Percentiles rank a stretch among this genome's conserved stretches.
These are phyloP conservation scores for Asclepias syriaca DNA, from an alignment of 257 asterid genomes.

Conservation along the genomic window DNA sequence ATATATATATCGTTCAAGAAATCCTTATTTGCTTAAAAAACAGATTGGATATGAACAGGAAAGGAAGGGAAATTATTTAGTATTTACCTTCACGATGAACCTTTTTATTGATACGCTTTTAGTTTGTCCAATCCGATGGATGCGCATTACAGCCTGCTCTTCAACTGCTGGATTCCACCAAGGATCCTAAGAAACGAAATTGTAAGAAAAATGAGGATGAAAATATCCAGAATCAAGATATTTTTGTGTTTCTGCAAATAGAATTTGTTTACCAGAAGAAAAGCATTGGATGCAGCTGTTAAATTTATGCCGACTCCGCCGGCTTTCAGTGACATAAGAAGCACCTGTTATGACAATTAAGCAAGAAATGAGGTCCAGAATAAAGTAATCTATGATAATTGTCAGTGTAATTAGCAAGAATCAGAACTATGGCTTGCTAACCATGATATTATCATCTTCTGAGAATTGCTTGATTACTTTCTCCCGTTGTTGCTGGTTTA, in stretches of 20 bases:
- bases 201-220: background rate
- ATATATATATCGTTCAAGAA: background rate
- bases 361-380: conserved; percentile 6
- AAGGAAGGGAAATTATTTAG: no score
- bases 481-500: conserved; percentile 92
- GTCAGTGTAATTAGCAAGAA: background rate
- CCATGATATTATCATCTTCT: conserved; percentile 73
- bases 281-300: conserved; percentile 93
- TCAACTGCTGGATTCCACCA: conserved; percentile 99
- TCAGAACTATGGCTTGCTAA: conserved; percentile 19
- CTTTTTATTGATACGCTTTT: conserved; percentile 66
- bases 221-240: background rate
- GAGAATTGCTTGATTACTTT: conserved; percentile 76
- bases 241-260: background rate
- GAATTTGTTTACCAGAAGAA: conserved; percentile 53
- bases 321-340: conserved; percentile 94
- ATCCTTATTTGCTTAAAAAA: background rate
- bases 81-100: conserved; percentile 72
- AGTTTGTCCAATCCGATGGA: conserved; percentile 97
- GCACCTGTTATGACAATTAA: conserved; percentile 42
- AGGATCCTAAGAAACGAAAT: conserved; percentile 59
- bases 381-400: background rate
- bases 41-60: background rate
- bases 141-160: conserved; percentile 98
- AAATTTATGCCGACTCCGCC: conserved; percentile 98